These are phyloP conservation scores for Phytophthora multivora DNA, from an alignment of 352 stramenopile genomes.

Conservation along the genomic window DNA sequence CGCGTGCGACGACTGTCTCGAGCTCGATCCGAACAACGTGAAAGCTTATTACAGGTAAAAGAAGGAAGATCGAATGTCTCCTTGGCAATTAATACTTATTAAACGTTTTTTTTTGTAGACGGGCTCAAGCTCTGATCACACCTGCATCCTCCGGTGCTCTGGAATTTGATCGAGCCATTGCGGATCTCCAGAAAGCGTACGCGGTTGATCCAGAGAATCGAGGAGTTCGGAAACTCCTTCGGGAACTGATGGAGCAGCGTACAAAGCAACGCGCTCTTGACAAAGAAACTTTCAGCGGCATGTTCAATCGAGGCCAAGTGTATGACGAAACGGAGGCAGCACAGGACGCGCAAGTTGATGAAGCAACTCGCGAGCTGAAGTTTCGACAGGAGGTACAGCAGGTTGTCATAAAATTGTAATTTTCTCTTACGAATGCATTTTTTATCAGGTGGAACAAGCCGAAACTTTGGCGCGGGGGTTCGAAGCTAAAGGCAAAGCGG, in stretches of 20 bases:
- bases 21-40: constrained; percentile 64
- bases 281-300: constrained; percentile 79
- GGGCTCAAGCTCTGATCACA: constrained; percentile 76
- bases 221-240: constrained; percentile 68
- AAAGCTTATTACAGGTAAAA: constrained; percentile 79
- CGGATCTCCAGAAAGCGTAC: constrained; percentile 70
- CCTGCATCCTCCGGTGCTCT: constrained; percentile 72
- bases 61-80: background rate
- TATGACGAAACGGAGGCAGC: constrained; percentile 40
- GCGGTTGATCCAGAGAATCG: constrained; percentile 63
- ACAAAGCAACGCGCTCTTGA: constrained; percentile 69
- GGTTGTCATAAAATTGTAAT: no score
- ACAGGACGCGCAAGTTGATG: constrained; percentile 19
- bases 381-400: constrained; percentile 57
- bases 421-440: no score
- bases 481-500: constrained; percentile 63
- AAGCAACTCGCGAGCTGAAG: constrained; percentile 46
- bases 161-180: constrained; percentile 80
- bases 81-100: background rate
- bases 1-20: constrained; percentile 73
- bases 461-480: constrained; percentile 69
- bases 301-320: constrained; percentile 78
- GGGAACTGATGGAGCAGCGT: constrained; percentile 70
- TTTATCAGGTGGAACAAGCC: constrained; percentile 62
- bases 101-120: constrained; percentile 33